A percentile compares a stretch with the other conserved stretches of the same genome.
Evolutionary conservation across 108 stramenopile genomes (phyloP).

Genomic region (Cyclotella distinguenda): DNA sequence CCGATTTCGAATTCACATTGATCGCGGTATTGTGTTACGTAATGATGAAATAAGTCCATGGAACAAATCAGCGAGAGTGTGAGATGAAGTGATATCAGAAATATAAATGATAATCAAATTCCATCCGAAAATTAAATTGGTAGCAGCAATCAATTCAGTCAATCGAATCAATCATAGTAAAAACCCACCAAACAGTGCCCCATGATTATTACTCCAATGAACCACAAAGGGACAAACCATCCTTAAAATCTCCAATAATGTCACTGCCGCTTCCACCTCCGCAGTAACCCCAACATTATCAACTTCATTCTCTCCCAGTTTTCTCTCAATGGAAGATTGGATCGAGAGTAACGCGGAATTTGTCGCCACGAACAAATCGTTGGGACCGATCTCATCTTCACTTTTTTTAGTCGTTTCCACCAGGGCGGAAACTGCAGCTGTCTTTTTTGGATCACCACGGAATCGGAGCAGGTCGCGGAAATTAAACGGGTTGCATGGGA

Average conservation of each 20-base stretch:
- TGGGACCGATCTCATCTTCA: too few species aligned
- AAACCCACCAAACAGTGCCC: slow-evolving; percentile 24
- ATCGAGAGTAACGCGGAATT: slow-evolving; percentile 12
- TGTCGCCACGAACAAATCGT: background rate
- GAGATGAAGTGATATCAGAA: background rate
- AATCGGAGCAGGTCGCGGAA: too few species aligned
- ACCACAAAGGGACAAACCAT: slow-evolving; percentile 53
- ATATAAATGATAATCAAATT: background rate
- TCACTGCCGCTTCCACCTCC: slow-evolving; percentile 28
- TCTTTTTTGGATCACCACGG: too few species aligned
- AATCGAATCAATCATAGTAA: background rate
- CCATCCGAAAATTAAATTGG: background rate
- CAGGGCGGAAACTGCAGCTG: too few species aligned
- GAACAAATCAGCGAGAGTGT: background rate
- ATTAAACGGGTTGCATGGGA: too few species aligned
- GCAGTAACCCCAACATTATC: background rate
- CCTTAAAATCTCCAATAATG: slow-evolving; percentile 63
- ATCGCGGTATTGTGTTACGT: background rate
- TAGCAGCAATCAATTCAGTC: background rate
- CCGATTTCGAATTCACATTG: background rate
- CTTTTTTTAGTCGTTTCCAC: background rate
- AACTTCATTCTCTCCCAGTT: background rate
- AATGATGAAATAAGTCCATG: background rate
- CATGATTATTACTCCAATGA: slow-evolving; percentile 26
- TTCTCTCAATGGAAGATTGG: slow-evolving; percentile 19